Evolutionary conservation across 441 rosid species (phyloP).

Genomic region (Adansonia madagascariensis): DNA sequence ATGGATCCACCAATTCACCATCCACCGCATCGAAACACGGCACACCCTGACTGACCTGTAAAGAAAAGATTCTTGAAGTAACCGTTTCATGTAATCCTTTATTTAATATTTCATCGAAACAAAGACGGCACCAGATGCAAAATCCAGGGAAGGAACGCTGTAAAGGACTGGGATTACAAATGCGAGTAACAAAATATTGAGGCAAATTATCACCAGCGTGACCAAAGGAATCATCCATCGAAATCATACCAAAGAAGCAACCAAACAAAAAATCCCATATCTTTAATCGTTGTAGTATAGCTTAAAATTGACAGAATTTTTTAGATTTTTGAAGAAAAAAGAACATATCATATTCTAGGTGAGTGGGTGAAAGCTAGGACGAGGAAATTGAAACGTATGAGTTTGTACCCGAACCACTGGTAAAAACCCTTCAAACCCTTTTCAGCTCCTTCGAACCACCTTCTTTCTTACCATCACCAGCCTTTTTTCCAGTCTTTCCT

Average conservation of each 20-base stretch:
- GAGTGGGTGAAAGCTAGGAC: background rate
- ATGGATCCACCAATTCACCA: too few relatives aligned
- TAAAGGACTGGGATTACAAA: background rate
- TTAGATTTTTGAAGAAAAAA: background rate
- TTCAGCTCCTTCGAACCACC: constrained; percentile 44
- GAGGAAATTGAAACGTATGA: background rate
- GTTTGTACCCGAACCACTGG: background rate
- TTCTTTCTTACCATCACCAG: constrained; percentile 65
- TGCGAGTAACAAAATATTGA: background rate
- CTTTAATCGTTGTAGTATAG: background rate
- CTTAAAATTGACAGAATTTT: constrained; percentile 5
- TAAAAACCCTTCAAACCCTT: constrained; percentile 37
- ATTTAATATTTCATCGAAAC: background rate
- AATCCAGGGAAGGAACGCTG: background rate
- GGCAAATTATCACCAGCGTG: too few relatives aligned
- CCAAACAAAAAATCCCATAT: constrained; percentile 15
- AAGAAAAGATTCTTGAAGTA: background rate
- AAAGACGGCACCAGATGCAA: background rate
- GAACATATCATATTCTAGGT: background rate
- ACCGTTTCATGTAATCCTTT: too few relatives aligned
- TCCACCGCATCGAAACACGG: background rate
- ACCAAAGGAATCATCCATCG: background rate
- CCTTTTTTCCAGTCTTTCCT: constrained; percentile 84
- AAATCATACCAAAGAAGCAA: constrained; percentile 11
- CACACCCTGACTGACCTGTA: background rate